Percentiles rank a stretch among this genome's conserved stretches.
These are phyloP conservation scores for Oryza meyeriana DNA, from an alignment of 176 grass and related monocot genomes.

Conservation along the genomic window DNA sequence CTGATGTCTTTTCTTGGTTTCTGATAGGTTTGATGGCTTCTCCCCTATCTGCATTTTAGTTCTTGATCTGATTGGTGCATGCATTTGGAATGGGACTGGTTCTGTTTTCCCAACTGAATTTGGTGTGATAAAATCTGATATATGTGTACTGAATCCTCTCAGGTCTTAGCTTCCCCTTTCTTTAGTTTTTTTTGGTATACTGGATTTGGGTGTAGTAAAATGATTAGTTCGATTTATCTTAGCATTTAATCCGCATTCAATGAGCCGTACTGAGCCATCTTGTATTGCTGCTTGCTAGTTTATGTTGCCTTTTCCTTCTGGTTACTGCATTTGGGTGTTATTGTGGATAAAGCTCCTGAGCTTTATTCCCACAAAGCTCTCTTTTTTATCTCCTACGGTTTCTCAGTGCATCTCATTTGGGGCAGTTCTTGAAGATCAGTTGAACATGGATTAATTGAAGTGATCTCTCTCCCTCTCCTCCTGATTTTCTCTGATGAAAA, in stretches of 20 bases:
- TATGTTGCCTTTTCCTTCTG: not conserved
- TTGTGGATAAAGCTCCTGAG: slow-evolving; percentile 5
- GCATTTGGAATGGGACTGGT: not conserved
- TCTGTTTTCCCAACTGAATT: not conserved
- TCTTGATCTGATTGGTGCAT: not conserved
- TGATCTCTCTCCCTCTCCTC: not conserved
- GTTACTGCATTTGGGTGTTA: slow-evolving; percentile 19
- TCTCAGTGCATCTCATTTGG: not conserved
- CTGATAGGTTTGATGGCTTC: not conserved
- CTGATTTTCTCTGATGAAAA: not conserved
- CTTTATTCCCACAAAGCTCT: not conserved
- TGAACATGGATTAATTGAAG: not conserved
- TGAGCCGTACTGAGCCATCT: slow-evolving; percentile 14
- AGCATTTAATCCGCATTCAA: slow-evolving; percentile 18
- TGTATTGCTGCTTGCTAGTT: slow-evolving; percentile 15
- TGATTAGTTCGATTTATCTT: not conserved
- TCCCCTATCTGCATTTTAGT: not conserved
- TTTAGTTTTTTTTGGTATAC: not conserved
- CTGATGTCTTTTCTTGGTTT: not conserved
- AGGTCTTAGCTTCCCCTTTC: not conserved
- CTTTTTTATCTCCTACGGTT: not conserved
- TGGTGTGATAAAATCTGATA: not conserved
- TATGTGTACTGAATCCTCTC: not conserved
- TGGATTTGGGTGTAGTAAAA: slow-evolving; percentile 14
- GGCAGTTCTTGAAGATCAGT: not conserved